Evolutionary conservation across 805 yeast species (phyloP).

Genomic region (Starmerella khaoyaiensis): DNA sequence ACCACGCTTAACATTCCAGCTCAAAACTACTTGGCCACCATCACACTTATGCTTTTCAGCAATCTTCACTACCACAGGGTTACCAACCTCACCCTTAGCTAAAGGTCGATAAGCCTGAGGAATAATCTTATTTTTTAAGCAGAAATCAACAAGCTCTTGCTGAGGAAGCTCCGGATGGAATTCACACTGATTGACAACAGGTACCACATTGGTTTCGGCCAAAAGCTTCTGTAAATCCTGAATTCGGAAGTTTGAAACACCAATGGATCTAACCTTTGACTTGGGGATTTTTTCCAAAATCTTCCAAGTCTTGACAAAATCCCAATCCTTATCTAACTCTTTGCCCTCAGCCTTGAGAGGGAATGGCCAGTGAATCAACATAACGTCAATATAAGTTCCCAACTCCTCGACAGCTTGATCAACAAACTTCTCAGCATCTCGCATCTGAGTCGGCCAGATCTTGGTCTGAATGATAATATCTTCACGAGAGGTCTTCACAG

Average conservation of each 20-base stretch:
- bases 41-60: constrained; percentile 44
- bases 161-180: constrained; percentile 63
- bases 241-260: constrained; percentile 56
- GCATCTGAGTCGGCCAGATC: constrained; percentile 32
- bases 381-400: constrained; percentile 61
- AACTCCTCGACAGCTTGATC: constrained; percentile 49
- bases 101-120: constrained; percentile 70
- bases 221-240: constrained; percentile 41
- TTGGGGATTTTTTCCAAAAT: constrained; percentile 42
- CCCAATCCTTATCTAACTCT: constrained; percentile 29
- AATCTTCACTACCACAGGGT: constrained; percentile 37
- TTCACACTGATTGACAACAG: constrained; percentile 64
- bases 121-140: constrained; percentile 39
- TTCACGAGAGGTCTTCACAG: constrained; percentile 38
- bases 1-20: constrained; percentile 53
- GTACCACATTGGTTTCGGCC: constrained; percentile 36
- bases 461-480: constrained; percentile 62
- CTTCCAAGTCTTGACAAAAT: constrained; percentile 45
- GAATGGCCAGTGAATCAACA: constrained; percentile 76
- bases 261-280: constrained; percentile 46
- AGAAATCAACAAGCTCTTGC: constrained; percentile 41
- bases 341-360: constrained; percentile 17
- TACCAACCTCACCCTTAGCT: constrained; percentile 42
- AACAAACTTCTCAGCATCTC: constrained; percentile 39
- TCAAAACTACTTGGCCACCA: constrained; percentile 45